Base-by-base conservation (phyloP, 257 asterid species). In the Forsythia suspensa region DNA sequence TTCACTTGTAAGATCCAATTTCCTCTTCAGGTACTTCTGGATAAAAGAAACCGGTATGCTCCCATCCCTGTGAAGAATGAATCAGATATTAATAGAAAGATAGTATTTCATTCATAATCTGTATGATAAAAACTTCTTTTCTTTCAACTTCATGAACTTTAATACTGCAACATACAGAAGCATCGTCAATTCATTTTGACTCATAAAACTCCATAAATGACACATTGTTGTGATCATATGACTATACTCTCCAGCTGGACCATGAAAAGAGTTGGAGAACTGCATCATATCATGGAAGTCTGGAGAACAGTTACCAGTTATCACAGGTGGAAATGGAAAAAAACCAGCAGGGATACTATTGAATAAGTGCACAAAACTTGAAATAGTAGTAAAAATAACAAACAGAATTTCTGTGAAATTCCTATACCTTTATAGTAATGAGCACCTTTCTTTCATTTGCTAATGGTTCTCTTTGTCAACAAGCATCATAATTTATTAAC, bases 1-100 rank as follows among this genome's bases (percentile, higher is more conserved):
- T 86, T 92, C 97, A 76, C 75, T 88, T 38, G 88, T 68, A 59
- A 95, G 97, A 80, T 90, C 92, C 81, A 95, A 86, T 83, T 95
- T 95, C 86, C 88, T 85, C 91, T 83, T 87, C 81, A 95, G 92
- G 88, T 93, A 95, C 87, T 92, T 95, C 38, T 90, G 96, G 81
- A 95, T 86, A 68, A 83, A 90, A 21, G 94, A 93, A 85, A 93
- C 90, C 3, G 97, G 91, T 74, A 95, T 84, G 66, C 80, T 87
- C 72, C 97, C 97, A 80, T 95, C 98, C 88, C 99, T 95, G 95
- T 77, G 20, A 77, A 83, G 76, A 83, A 74, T 72, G 82, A 78
- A 82, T 70, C 13, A 4, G 59, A 77, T 66, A 40, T 72, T 38
- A 44, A 16, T 40, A 39, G 40, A 76, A 48, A 79, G n/a, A 71